Evolutionary conservation across 108 stramenopile species (phyloP).

Genomic region (Stephanodiscus triporus): DNA sequence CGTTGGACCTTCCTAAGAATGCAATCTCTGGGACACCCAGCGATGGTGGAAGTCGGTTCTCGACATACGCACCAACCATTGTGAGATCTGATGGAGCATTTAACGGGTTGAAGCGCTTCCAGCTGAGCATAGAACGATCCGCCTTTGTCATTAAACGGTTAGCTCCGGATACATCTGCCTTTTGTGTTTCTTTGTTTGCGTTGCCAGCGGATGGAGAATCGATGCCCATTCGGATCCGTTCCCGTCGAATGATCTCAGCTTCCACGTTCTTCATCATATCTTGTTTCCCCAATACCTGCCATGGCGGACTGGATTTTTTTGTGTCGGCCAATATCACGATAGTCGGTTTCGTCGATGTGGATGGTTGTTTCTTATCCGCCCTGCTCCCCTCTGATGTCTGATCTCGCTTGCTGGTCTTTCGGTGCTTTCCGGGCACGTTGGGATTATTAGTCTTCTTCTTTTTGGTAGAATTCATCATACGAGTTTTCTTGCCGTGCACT

Average conservation of each 20-base stretch:
- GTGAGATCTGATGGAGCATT: constrained; percentile 47
- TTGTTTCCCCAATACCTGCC: constrained; percentile 73
- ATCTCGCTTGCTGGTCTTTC: constrained; percentile 47
- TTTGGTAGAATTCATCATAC: constrained; percentile 29
- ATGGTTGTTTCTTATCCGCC: constrained; percentile 19
- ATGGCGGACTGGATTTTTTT: constrained; percentile 63
- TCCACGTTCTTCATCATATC: constrained; percentile 69
- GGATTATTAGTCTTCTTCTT: constrained; percentile 44
- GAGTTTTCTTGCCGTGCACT: constrained; percentile 44
- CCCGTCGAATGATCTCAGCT: constrained; percentile 65
- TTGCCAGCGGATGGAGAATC: constrained; percentile 28
- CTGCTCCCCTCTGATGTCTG: constrained; percentile 11
- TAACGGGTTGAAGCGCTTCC: constrained; percentile 73
- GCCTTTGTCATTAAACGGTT: constrained; percentile 54
- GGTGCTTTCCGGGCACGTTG: constrained; percentile 34
- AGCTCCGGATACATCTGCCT: constrained; percentile 51
- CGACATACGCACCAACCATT: constrained; percentile 67
- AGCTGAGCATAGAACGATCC: constrained; percentile 62
- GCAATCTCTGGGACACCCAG: constrained; percentile 86
- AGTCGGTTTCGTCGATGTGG: constrained; percentile 30
- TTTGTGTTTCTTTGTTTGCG: constrained; percentile 3
- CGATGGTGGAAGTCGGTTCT: constrained; percentile 62
- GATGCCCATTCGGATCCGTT: constrained; percentile 57
- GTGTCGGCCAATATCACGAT: constrained; percentile 26
- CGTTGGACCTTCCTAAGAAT: constrained; percentile 92